Evolutionary conservation across 2,329 filamentous ascomycete genomes (phyloP), one percentile per base, ranked within the genome.

Genomic region (Trichoderma asperellum): DNA sequence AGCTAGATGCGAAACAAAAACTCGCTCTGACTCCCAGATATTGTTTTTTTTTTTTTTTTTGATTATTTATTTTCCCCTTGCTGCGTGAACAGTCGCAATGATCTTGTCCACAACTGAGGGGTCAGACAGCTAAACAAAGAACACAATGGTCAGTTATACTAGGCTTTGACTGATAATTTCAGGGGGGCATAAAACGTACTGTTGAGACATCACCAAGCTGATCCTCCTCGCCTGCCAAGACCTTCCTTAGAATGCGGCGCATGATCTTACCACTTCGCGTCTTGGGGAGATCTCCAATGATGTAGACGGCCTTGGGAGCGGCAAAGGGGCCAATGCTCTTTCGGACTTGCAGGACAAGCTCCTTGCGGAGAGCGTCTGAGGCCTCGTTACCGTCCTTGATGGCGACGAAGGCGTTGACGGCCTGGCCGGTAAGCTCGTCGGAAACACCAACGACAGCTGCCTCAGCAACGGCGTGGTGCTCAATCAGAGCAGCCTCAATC

Each of bases 231-330:
- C 95, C 95, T 18, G 94, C 94, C 74, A 99, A 83, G 77, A 99
- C 97, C 92, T 99, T 99, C 76, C 96, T 88, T 84, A 99, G 83
- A 78, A 99, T 97, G 73, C 96, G 90, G 72, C 96, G 89, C 96
- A 99, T 99, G 78, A 99, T 99, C 91, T 99, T 99, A 74, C 96
- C 96, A 75, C 92, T 97, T 75, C 96, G 88, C 47, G 96, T 99
- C 89, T 99, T 98, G 76, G 96, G 96, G 73, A 99, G 87, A 79
- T 99, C 96, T 3, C 94, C 91, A 56, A 99, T 92, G 67, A 97
- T 88, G 79, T 90, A 96, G 72, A 99, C 91, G 24, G 91, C 92
- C 86, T 98, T 99, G 73, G 96, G 96, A 37, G 96, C 94, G 4
- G 96, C 96, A 79, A 99, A 99, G 4, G 96, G 96, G 14, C 96